phyloP scores from a whole-genome alignment of 2,329 filamentous ascomycete genomes.

The Neonectria punicea region DNA sequence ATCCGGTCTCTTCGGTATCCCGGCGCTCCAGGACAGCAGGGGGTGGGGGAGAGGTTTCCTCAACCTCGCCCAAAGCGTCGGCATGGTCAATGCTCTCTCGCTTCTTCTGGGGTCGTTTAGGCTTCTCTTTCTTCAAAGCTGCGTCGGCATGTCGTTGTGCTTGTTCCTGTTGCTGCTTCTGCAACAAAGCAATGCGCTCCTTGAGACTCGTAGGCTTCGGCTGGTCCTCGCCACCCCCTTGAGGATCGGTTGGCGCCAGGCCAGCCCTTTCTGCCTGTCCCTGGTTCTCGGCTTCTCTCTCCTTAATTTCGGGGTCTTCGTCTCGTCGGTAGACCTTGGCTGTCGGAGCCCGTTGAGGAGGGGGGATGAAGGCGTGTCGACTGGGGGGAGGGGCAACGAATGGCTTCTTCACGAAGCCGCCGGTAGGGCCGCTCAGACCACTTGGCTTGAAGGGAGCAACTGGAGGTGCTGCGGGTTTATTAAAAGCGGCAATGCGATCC shows the following conservation, averaged over 20 bases:
- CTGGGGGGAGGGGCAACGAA: slow-evolving; percentile 96
- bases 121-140: slow-evolving; percentile 85
- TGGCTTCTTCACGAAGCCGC: slow-evolving; percentile 91
- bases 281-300: slow-evolving; percentile 72
- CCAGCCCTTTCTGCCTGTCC: slow-evolving; percentile 77
- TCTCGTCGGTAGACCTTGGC: slow-evolving; percentile 86
- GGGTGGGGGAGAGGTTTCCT: slow-evolving; percentile 44
- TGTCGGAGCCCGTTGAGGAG: slow-evolving; percentile 74
- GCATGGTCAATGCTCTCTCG: slow-evolving; percentile 57
- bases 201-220: slow-evolving; percentile 95
- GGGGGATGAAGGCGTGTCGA: slow-evolving; percentile 88
- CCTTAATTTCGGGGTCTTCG: slow-evolving; percentile 80
- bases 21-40: slow-evolving; percentile 54
- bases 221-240: slow-evolving; percentile 75
- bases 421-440: slow-evolving; percentile 64
- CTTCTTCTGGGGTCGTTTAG: slow-evolving; percentile 80
- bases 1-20: slow-evolving; percentile 59
- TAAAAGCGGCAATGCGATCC: slow-evolving; percentile 97
- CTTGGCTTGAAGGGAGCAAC: slow-evolving; percentile 89
- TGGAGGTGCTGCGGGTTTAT: slow-evolving; percentile 86
- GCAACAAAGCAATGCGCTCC: slow-evolving; percentile 91
- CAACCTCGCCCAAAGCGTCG: slow-evolving; percentile 43
- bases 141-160: slow-evolving; percentile 84
- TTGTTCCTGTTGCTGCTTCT: slow-evolving; percentile 93
- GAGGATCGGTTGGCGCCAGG: slow-evolving; percentile 57